These are phyloP conservation scores for Colletotrichum orbiculare DNA, from an alignment of 2,329 filamentous ascomycete species.

Conservation along the genomic window DNA sequence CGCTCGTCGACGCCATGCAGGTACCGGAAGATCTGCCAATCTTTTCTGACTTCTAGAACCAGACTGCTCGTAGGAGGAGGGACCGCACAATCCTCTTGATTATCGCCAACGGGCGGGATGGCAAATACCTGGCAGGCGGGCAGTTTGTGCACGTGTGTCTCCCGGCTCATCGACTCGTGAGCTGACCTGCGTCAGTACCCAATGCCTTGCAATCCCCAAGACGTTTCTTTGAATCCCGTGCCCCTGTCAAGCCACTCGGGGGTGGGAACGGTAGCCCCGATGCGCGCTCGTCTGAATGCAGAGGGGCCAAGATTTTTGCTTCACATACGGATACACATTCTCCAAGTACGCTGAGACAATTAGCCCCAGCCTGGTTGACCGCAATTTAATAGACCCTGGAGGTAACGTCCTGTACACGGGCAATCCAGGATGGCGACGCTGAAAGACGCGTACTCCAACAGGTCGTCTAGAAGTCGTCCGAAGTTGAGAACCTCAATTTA, in stretches of 20 bases:
- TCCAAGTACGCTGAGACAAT: too few relatives aligned
- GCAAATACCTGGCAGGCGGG: too few relatives aligned
- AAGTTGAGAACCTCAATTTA: background rate
- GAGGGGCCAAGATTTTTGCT: background rate
- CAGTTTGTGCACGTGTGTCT: too few relatives aligned
- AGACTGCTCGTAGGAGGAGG: background rate
- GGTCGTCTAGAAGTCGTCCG: too few relatives aligned
- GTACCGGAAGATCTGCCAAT: constrained; percentile 17
- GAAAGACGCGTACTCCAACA: too few relatives aligned
- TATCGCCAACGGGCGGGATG: background rate
- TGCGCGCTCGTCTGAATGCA: constrained; percentile 5
- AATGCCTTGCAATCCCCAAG: too few relatives aligned
- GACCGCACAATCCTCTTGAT: constrained; percentile 13
- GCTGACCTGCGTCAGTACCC: background rate
- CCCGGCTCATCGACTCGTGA: background rate
- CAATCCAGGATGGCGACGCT: too few relatives aligned
- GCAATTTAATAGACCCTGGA: too few relatives aligned
- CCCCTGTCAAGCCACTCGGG: constrained; percentile 21
- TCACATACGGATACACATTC: too few relatives aligned
- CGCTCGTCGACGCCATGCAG: constrained; percentile 23
- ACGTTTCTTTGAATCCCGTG: constrained; percentile 12
- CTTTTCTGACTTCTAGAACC: background rate
- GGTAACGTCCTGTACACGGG: too few relatives aligned
- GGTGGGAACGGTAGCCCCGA: constrained; percentile 2
- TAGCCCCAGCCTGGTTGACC: too few relatives aligned